Evolutionary conservation across 306 rosid genomes (phyloP).

Genomic region (Malus sylvestris): DNA sequence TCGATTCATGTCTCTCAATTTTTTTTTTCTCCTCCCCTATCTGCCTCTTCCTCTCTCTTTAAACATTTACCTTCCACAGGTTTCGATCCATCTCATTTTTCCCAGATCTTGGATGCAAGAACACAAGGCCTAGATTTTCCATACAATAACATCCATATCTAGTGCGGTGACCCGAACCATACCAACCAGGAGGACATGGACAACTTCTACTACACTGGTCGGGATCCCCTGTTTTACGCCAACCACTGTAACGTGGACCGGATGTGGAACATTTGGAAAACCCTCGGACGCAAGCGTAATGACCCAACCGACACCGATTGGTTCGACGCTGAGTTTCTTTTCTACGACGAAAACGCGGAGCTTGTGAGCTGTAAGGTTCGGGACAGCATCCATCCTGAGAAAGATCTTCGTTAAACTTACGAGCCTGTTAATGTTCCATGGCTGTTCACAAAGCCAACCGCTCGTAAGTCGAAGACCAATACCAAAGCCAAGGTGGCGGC

Average conservation of each 20-base stretch:
- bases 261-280: slow-evolving; percentile 66
- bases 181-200: slow-evolving; percentile 64
- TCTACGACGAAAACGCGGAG: slow-evolving; percentile 63
- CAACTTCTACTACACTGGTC: slow-evolving; percentile 53
- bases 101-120: too few species aligned
- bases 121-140: too few species aligned
- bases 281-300: slow-evolving; percentile 33
- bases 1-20: too few species aligned
- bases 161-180: slow-evolving; percentile 45
- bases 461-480: slow-evolving; percentile 17
- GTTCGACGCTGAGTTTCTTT: slow-evolving; percentile 56
- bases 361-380: slow-evolving; percentile 49
- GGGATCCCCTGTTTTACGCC: slow-evolving; percentile 64
- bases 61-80: too few species aligned
- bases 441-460: slow-evolving; percentile 43
- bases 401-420: slow-evolving; percentile 46
- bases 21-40: too few species aligned
- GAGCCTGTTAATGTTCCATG: slow-evolving; percentile 66
- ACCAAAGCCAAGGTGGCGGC: neutral
- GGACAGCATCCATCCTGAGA: slow-evolving; percentile 48
- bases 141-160: slow-evolving; percentile 41
- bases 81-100: too few species aligned
- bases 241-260: slow-evolving; percentile 73
- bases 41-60: too few species aligned
- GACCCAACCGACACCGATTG: slow-evolving; percentile 47